These are phyloP conservation scores for Calendula officinalis DNA, from an alignment of 129 eudicot species.

Conservation along the genomic window DNA sequence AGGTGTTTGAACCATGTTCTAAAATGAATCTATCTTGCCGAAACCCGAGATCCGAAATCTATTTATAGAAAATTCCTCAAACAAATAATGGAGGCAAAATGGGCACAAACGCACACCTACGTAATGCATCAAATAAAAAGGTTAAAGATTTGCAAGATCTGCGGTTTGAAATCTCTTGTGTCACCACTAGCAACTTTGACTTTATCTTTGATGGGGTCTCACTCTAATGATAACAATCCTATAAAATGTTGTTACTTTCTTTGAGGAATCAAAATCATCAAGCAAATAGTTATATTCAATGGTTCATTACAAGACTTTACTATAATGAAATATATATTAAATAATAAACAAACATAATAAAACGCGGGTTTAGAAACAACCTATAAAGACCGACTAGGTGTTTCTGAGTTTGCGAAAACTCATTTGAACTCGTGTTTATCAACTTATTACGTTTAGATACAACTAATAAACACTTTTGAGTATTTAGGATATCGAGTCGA, in stretches of 20 bases:
- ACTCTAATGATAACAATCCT: conserved; percentile 26
- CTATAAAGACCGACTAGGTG: too few relatives aligned
- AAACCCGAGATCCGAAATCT: neutral
- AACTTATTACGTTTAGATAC: too few relatives aligned
- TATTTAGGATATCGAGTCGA: too few relatives aligned
- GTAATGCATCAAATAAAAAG: conserved; percentile 14
- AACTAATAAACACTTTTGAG: too few relatives aligned
- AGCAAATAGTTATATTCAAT: conserved; percentile 10
- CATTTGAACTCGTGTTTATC: too few relatives aligned
- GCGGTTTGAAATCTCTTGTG: conserved; percentile 22
- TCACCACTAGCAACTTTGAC: conserved; percentile 29
- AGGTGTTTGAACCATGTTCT: neutral
- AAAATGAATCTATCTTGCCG: neutral
- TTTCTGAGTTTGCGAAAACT: too few relatives aligned
- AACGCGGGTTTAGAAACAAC: too few relatives aligned
- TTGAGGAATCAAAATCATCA: conserved; percentile 16
- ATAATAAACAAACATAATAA: neutral
- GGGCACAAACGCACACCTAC: conserved; percentile 13
- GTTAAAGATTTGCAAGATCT: conserved; percentile 19
- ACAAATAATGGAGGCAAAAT: conserved; percentile 21
- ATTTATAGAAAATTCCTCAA: conserved; percentile 8
- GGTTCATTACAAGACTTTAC: conserved; percentile 14
- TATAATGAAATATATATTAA: neutral
- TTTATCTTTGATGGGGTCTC: conserved; percentile 19
- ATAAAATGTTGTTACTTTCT: conserved; percentile 31